Base-by-base conservation (phyloP, 192 early-diverging fungal species). In the Gryganskiella cystojenkinii region DNA sequence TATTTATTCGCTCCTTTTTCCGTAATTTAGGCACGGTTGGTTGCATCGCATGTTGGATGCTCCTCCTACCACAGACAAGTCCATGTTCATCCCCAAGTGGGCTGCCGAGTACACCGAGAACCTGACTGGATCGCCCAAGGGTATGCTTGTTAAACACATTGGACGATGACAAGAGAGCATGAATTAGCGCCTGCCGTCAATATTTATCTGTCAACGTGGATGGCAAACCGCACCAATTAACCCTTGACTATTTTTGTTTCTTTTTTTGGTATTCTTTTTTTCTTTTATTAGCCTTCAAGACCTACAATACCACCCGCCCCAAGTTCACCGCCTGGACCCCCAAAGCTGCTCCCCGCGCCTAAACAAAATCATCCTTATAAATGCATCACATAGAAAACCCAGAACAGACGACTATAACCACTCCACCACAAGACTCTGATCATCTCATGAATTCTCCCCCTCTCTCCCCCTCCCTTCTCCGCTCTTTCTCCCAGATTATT, bases 311-410 rank as follows among this genome's bases (percentile, higher is more conserved):
- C 51, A 88, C 85, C 34, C 72, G 62, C 66, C 56, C 85, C 20
- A 90, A 90, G 72, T 58, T 87, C 47, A 53, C 70, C 28, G 82
- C 84, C 22, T 90, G 88, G 88, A 76, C 82, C 59, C 88, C 88
- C 56, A 72, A 81, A 63, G 81, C 71, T 62, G 80, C 71, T 35
- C 7, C 53, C 40, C 80, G 80, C 51, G 80, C 63, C 28, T 81
- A 72, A 68, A 37, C 2, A 35, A 49, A 46, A 35, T n/a, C 37
- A 13, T 9, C 37, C 37, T 40, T 40, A 13, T n/a, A n/a, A n/a
- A n/a, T n/a, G n/a, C n/a, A n/a, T n/a, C n/a, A n/a, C n/a, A n/a
- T n/a, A n/a, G n/a, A n/a, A n/a, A n/a, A n/a, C n/a, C n/a, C n/a
- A n/a, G n/a, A n/a, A n/a, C n/a, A n/a, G n/a, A n/a, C n/a, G n/a